Conservation (phyloP, 768 basidiomycete genomes). For the Dacryopinax primogenitus region DNA sequence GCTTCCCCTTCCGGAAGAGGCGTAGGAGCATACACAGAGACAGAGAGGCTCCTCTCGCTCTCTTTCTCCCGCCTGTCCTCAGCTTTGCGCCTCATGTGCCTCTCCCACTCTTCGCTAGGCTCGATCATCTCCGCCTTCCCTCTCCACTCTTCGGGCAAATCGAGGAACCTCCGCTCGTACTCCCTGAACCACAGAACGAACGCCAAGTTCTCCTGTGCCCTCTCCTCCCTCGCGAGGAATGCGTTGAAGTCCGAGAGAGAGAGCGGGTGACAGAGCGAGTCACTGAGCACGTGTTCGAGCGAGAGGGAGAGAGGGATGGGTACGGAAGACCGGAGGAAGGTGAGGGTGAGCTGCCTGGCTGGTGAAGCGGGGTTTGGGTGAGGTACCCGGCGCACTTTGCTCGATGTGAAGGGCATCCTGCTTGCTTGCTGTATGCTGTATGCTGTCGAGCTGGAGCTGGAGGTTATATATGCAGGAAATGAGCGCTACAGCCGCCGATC, state of each 20-base stretch:
- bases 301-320: neutral
- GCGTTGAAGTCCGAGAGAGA: neutral
- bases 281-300: neutral
- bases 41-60: constrained; percentile 1
- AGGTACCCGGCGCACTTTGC: neutral
- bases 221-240: neutral
- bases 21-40: no score
- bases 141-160: neutral
- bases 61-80: neutral
- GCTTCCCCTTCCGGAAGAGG: no score
- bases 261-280: neutral
- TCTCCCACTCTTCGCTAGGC: neutral
- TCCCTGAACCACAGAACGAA: constrained; percentile 7
- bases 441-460: no score
- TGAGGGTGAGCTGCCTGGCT: neutral
- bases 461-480: no score
- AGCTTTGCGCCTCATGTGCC: neutral
- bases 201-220: neutral
- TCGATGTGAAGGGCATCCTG: neutral
- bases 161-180: neutral
- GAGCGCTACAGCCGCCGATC: no score
- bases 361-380: neutral
- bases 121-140: neutral
- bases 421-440: no score
- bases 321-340: neutral